Evolutionary conservation across 2,329 filamentous ascomycete species (phyloP).

Genomic region (Alternaria brassicicola): DNA sequence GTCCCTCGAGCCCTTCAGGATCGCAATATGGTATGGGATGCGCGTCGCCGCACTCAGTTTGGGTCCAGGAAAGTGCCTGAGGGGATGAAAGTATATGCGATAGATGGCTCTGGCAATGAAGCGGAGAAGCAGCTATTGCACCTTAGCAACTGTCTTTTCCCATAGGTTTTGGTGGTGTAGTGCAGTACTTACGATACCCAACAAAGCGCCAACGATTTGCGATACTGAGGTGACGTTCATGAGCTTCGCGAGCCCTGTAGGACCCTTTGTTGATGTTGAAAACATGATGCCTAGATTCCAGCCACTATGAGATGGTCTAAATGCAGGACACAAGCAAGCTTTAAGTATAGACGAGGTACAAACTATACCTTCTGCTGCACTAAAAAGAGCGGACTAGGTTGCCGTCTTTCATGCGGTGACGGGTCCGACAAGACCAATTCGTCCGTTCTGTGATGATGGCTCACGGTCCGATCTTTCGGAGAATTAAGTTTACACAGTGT

Average conservation of each 20-base stretch:
- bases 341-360: not conserved
- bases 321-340: not conserved
- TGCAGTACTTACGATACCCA: constrained; percentile 9
- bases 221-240: constrained; percentile 5
- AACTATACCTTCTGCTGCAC: not conserved
- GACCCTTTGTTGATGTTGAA: constrained; percentile 1
- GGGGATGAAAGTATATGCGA: constrained; percentile 46
- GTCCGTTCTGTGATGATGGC: not conserved
- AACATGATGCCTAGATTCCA: constrained; percentile 5
- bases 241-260: not conserved
- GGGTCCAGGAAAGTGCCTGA: constrained; percentile 52
- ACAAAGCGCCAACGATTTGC: constrained; percentile 4
- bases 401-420: not conserved
- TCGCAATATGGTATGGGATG: constrained; percentile 40
- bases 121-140: constrained; percentile 17
- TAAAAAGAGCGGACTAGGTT: not conserved
- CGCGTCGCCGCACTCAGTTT: constrained; percentile 44
- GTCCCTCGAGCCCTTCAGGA: constrained; percentile 31
- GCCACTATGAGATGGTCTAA: not conserved
- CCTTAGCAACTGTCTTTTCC: not conserved
- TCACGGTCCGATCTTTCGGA: not conserved
- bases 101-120: constrained; percentile 39
- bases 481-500: not conserved
- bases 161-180: not conserved
- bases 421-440: not conserved